These are phyloP conservation scores for Wickerhamiella occidentalis DNA, from an alignment of 805 yeast genomes.

Conservation along the genomic window DNA sequence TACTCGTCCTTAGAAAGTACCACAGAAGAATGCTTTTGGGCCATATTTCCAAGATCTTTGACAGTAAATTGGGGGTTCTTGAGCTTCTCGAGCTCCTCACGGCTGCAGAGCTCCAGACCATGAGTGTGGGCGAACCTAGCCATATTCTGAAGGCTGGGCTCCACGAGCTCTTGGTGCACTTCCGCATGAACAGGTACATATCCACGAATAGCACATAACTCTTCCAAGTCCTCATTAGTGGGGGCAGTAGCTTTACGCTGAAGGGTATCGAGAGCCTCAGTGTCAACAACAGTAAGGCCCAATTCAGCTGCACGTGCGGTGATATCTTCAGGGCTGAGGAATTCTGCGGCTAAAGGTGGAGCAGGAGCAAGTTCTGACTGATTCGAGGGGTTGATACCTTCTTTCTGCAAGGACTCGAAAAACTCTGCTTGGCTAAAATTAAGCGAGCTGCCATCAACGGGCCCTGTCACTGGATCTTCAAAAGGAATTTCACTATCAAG, in stretches of 20 bases:
- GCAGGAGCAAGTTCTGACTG: neutral
- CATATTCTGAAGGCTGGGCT: constrained; percentile 2
- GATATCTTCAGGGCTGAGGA: constrained; percentile 12
- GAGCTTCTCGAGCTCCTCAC: constrained; percentile 15
- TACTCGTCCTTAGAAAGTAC: constrained; percentile 12
- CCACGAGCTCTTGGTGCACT: constrained; percentile 19
- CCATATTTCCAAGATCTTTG: constrained; percentile 16
- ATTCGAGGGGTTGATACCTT: neutral
- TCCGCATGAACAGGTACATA: constrained; percentile 25
- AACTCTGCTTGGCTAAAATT: neutral
- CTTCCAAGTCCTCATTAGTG: constrained; percentile 26
- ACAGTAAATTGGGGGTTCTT: constrained; percentile 14
- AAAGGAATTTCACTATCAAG: constrained; percentile 13
- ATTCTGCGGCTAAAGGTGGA: neutral
- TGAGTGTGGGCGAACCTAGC: constrained; percentile 13
- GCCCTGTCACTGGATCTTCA: constrained; percentile 16
- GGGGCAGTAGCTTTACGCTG: constrained; percentile 22
- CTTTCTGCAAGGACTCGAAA: neutral
- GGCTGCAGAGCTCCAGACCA: constrained; percentile 13
- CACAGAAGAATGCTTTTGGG: constrained; percentile 10
- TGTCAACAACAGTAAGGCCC: constrained; percentile 14
- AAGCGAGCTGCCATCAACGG: neutral
- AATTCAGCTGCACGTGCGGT: constrained; percentile 14
- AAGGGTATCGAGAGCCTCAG: constrained; percentile 25
- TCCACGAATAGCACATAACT: constrained; percentile 26